Conservation (phyloP, 305 asterid species). For the Caryopteris hybrid region DNA sequence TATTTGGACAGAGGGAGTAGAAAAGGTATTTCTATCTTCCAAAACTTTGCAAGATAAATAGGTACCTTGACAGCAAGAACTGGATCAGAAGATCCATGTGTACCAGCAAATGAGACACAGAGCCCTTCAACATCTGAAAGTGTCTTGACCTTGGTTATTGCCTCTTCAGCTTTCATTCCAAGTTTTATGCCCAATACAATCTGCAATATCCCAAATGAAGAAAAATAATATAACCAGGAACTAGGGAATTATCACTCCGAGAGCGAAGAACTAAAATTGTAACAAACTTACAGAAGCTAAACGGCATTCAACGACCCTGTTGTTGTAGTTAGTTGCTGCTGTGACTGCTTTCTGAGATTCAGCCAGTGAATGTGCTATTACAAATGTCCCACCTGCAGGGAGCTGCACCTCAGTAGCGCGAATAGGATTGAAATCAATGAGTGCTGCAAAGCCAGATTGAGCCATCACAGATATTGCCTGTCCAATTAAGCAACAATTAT, state of each 20-base stretch:
- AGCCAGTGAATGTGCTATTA: constrained; percentile 86
- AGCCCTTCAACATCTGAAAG: constrained; percentile 88
- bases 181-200: constrained; percentile 72
- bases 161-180: constrained; percentile 72
- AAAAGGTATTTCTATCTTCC: too few species aligned
- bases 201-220: constrained; percentile 33
- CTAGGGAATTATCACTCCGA: not conserved
- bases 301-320: constrained; percentile 92
- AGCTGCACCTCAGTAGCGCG: constrained; percentile 84
- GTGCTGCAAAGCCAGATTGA: constrained; percentile 81
- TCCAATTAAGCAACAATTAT: not conserved
- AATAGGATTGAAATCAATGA: constrained; percentile 90
- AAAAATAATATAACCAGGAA: not conserved
- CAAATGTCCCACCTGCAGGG: constrained; percentile 81
- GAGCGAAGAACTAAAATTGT: not conserved
- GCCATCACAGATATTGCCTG: constrained; percentile 98
- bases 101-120: constrained; percentile 67
- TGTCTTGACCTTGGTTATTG: constrained; percentile 58
- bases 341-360: constrained; percentile 97
- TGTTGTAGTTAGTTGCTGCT: constrained; percentile 87
- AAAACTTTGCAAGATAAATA: not conserved
- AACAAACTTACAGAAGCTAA: constrained; percentile 75
- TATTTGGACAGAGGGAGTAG: too few species aligned
- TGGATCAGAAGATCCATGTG: constrained; percentile 73
- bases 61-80: constrained; percentile 77